These are phyloP conservation scores for Geotrichum restrictum DNA, from an alignment of 1,139 yeast genomes.

Conservation along the genomic window DNA sequence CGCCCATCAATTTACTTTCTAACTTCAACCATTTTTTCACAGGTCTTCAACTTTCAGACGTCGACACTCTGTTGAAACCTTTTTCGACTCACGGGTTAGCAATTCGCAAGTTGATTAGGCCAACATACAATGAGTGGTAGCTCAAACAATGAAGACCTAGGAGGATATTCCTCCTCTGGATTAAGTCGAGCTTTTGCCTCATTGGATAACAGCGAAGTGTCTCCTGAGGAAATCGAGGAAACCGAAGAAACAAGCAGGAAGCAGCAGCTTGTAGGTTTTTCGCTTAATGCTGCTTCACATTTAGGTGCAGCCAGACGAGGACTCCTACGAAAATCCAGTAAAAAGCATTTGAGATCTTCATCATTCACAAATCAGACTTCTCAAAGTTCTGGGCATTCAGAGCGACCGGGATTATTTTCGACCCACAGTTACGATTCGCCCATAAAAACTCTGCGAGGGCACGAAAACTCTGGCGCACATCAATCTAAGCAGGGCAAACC, in stretches of 20 bases:
- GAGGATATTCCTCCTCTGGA: neutral
- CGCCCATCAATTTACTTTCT: too few species aligned
- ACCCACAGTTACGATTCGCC: slow-evolving; percentile 7
- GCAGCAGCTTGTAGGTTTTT: neutral
- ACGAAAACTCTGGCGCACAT: neutral
- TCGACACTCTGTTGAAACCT: neutral
- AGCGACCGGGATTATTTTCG: slow-evolving; percentile 4
- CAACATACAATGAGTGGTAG: neutral
- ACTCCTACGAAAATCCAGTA: neutral
- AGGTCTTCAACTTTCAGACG: neutral
- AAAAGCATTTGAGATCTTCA: slow-evolving; percentile 4
- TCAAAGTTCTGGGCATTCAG: neutral
- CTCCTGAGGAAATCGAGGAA: neutral
- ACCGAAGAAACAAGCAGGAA: neutral
- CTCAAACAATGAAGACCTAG: neutral
- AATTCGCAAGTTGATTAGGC: neutral
- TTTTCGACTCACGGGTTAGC: neutral
- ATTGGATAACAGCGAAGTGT: neutral
- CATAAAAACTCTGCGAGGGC: neutral
- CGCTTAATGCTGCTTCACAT: neutral
- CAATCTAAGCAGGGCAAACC: neutral
- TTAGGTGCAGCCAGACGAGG: neutral
- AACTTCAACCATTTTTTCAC: too few species aligned
- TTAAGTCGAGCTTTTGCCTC: neutral
- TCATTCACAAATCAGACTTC: slow-evolving; percentile 4